Evolutionary conservation across 1,284 basidiomycete species (phyloP), one percentile per base, ranked within the genome.

Genomic region (Malassezia yamatoensis): DNA sequence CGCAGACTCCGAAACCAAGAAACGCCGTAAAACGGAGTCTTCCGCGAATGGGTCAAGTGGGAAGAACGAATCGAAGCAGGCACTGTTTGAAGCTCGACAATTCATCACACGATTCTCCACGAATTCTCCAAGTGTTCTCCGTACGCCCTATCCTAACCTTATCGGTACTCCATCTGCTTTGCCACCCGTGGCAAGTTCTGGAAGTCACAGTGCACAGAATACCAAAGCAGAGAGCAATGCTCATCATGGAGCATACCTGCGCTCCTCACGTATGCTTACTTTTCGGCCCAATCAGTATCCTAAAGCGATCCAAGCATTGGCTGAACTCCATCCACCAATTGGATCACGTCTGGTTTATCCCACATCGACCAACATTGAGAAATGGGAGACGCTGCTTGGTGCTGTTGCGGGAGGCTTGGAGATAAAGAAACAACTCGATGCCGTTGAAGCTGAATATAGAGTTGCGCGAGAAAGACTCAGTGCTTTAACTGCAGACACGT

Each of bases 321-420:
- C 64, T 5, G 70, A 71, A 47, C 53, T 64, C 7, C 48, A 62
- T 18, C 70, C 70, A 9, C 61, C 67, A 21, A 58, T 73, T 20
- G 65, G 64, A 1, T 57, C 66, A 1, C 51, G 68, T 5, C 56
- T 74, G 9, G 64, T 70, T 36, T 75, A 70, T 59, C 70, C 73
- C 2, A 75, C 72, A 2, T 57, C 58, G 24, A 55, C 54, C 35
- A 75, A 75, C 33, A 61, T 67, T 12, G 72, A 74, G 41, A 71
- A 68, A 51, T 75, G 72, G 72, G 73, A 75, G 49, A 69, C 68
- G 13, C 60, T 75, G 10, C 46, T 74, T 8, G 73, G 72, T 10
- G 73, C 73, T 5, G 67, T 73, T 8, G 70, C 70, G 32, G 65
- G 65, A 24, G 56, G 65, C 7, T 54, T 74, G 44, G 73, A 75